Evolutionary conservation across 2,329 filamentous ascomycete species (phyloP).

Genomic region (Tolypocladium endophyticum): DNA sequence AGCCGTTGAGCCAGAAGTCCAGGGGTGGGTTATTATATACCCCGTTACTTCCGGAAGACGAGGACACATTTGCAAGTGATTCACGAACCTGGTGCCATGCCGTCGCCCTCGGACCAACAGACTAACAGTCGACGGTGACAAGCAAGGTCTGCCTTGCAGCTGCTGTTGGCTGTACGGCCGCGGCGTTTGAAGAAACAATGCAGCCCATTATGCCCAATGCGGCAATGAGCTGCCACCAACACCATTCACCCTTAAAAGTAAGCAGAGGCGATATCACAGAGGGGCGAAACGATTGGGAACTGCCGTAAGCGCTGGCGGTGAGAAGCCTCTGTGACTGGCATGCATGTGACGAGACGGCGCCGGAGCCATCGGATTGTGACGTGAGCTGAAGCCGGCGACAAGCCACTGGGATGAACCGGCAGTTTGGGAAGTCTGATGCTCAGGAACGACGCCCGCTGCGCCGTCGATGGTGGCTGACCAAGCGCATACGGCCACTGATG

Average conservation of each 20-base stretch:
- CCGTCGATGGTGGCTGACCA: background rate
- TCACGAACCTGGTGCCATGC: background rate
- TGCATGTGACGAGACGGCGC: background rate
- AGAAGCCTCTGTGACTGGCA: background rate
- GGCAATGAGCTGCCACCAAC: constrained; percentile 1
- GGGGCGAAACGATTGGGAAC: background rate
- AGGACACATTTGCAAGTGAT: background rate
- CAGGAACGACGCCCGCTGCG: background rate
- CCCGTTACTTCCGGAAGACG: background rate
- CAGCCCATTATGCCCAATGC: background rate
- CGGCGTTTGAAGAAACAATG: background rate
- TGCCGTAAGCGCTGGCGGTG: background rate
- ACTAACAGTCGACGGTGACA: background rate
- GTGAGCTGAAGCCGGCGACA: background rate
- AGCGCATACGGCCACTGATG: background rate
- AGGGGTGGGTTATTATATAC: background rate
- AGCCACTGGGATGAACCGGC: background rate
- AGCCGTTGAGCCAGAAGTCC: background rate
- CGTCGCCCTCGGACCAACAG: background rate
- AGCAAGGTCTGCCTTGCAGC: background rate
- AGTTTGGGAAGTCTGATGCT: background rate
- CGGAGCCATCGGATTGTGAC: background rate
- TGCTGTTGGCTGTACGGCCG: constrained; percentile 1
- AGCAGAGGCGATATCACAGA: background rate
- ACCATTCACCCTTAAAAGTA: background rate